Evolutionary conservation across 1,139 yeast genomes (phyloP), one percentile per base, ranked within the genome.

Genomic region (Pneumocystis murina): DNA sequence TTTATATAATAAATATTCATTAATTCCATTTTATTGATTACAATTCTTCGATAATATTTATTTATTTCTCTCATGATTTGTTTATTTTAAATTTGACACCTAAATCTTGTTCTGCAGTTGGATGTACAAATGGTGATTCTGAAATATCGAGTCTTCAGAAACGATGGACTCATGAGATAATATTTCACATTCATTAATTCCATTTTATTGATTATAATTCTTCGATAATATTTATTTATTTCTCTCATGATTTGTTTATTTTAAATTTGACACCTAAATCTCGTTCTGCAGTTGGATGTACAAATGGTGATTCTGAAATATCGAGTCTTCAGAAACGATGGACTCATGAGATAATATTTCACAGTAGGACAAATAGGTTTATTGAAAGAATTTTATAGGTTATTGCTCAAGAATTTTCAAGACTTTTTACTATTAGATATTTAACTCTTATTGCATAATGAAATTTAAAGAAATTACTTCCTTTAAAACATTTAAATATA

Each of bases 401-500:
- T 7, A 73, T 73, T 55, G 71, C 72, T 10, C 80, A 79, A 3
- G 63, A 61, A 14, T 58, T 79, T 12, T 82, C 87, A 20, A 79
- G 97, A 67, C 78, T 94, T 61, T 94, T 92, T 72, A 86, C 96
- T 58, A 88, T 91, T 68, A 98, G 97, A 63, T 97, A 97, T 10
- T 88, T 97, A 0, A 87, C 96, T 5, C 81, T 81, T 64, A 78
- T 94, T 62, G 90, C 97, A 1, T 98, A 94, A 74, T 94, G 98
- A 98, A 87, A 91, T 71, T 75, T 91, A 64, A 70, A 77, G 6
- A 84, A 88, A 0, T 89, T 95, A 8, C 76, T 81, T 65, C 96
- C 97, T 1, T 72, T 82, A 64, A 79, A 79, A 62, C 87, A 90
- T 73, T 85, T 85, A 71, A 96, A 91, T 73, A 88, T 96, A 76